Conservation (phyloP, 2,329 filamentous ascomycete species). For the Neonectria sp. region DNA sequence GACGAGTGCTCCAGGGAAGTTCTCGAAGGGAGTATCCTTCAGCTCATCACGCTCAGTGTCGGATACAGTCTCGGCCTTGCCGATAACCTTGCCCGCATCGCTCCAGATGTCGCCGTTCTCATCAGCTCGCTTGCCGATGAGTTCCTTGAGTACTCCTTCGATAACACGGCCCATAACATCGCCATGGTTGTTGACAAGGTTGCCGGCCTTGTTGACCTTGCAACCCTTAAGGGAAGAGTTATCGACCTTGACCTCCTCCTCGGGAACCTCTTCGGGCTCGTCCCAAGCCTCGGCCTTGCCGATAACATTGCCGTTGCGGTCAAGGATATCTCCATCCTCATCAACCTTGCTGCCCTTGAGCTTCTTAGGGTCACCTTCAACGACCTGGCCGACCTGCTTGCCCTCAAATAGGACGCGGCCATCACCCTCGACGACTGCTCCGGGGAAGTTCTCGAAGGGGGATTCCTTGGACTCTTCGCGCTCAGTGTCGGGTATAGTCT, state of each 20-base stretch:
- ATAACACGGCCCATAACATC: conserved; percentile 76
- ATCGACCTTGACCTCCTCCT: conserved; percentile 67
- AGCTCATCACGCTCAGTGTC: conserved; percentile 77
- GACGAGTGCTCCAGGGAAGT: neutral
- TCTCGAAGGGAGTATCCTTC: conserved; percentile 61
- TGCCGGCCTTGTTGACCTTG: conserved; percentile 65
- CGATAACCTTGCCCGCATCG: conserved; percentile 80
- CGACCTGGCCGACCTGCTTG: conserved; percentile 71
- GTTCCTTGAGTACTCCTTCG: conserved; percentile 75
- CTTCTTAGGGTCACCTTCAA: conserved; percentile 75
- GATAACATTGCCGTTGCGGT: conserved; percentile 76
- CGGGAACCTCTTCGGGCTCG: conserved; percentile 60
- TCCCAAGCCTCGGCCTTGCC: conserved; percentile 80
- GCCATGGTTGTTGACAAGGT: conserved; percentile 80
- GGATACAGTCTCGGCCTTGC: conserved; percentile 77
- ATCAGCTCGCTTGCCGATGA: conserved; percentile 77
- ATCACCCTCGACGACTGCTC: conserved; percentile 67
- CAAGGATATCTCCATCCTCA: conserved; percentile 77
- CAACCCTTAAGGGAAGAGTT: conserved; percentile 65
- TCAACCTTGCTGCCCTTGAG: conserved; percentile 78
- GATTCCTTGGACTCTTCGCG: conserved; percentile 63
- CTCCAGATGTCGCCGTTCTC: conserved; percentile 81
- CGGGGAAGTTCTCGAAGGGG: conserved; percentile 73
- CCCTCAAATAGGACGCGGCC: conserved; percentile 67
- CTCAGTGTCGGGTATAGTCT: conserved; percentile 70